These are phyloP conservation scores for Neofusicoccum umdonicola DNA, from an alignment of 2,329 filamentous ascomycete species.

Conservation along the genomic window DNA sequence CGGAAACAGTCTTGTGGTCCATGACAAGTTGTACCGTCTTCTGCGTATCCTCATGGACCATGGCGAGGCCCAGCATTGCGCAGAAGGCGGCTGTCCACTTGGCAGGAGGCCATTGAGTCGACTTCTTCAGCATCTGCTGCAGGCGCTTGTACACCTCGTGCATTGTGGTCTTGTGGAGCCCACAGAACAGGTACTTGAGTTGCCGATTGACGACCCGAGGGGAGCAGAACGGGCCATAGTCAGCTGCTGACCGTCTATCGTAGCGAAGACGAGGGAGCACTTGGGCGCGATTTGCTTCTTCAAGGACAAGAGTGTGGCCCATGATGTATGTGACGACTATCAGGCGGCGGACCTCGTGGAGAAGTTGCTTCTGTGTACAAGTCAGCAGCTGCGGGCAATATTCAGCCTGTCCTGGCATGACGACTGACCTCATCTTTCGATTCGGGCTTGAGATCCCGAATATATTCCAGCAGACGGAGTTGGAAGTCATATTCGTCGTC, in stretches of 20 bases:
- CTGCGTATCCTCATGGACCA: slow-evolving; percentile 49
- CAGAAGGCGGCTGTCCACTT: slow-evolving; percentile 49
- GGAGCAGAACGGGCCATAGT: slow-evolving; percentile 35
- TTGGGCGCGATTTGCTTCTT: slow-evolving; percentile 35
- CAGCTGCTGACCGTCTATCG: slow-evolving; percentile 31
- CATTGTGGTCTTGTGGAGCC: slow-evolving; percentile 43
- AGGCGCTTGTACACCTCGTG: slow-evolving; percentile 45
- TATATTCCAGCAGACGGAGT: slow-evolving; percentile 40
- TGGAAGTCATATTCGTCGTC: slow-evolving; percentile 48
- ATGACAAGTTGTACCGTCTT: slow-evolving; percentile 45
- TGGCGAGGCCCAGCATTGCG: slow-evolving; percentile 46
- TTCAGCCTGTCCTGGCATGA: no score
- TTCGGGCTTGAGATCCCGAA: slow-evolving; percentile 39
- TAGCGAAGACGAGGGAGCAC: slow-evolving; percentile 32
- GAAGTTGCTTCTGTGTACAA: slow-evolving; percentile 35
- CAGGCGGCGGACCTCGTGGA: slow-evolving; percentile 46
- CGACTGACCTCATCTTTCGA: slow-evolving; percentile 40
- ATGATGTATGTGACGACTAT: slow-evolving; percentile 50
- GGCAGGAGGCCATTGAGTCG: slow-evolving; percentile 30
- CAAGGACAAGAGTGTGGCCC: slow-evolving; percentile 47
- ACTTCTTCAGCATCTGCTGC: slow-evolving; percentile 46
- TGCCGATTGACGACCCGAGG: slow-evolving; percentile 50
- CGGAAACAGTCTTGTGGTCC: slow-evolving; percentile 36
- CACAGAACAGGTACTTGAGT: slow-evolving; percentile 50
- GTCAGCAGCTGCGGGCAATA: slow-evolving; percentile 5